Percentiles rank a stretch among this genome's conserved stretches.
Conservation (phyloP, 331 rosid species). For the Stylosanthes scabra region DNA sequence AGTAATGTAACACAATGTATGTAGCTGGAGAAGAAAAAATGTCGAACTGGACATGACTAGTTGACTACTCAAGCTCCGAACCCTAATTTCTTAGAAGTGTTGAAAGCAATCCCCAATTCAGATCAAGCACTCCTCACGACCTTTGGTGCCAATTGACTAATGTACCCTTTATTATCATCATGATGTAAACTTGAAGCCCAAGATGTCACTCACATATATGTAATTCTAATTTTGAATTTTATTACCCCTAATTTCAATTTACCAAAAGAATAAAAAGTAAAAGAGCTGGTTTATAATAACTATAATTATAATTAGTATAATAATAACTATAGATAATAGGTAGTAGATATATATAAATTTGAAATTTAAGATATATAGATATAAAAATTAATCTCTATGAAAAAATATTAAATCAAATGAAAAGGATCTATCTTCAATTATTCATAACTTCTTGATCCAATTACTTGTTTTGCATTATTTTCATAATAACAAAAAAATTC, state of each 20-base stretch:
- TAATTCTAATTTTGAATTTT: not conserved
- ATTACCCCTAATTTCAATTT: not conserved
- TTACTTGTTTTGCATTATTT: not conserved
- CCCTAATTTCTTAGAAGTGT: conserved; percentile 38
- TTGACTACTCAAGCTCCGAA: not conserved
- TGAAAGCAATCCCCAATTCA: not conserved
- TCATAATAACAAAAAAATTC: not conserved
- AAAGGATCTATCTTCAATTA: not conserved
- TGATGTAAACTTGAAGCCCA: not conserved
- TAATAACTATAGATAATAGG: no score
- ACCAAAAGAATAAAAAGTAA: not conserved
- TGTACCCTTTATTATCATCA: not conserved
- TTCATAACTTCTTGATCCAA: not conserved
- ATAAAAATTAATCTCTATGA: not conserved
- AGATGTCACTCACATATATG: not conserved
- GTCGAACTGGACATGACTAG: not conserved
- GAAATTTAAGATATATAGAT: no score
- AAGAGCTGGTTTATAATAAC: not conserved
- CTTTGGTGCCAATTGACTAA: not conserved
- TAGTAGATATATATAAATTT: no score
- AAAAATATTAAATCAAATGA: not conserved
- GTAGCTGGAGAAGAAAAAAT: conserved; percentile 14
- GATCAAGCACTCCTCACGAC: not conserved
- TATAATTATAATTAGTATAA: no score
- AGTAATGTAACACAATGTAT: no score